phyloP scores from a whole-genome alignment of 805 yeast genomes.

The Gaillardinia entomophila region DNA sequence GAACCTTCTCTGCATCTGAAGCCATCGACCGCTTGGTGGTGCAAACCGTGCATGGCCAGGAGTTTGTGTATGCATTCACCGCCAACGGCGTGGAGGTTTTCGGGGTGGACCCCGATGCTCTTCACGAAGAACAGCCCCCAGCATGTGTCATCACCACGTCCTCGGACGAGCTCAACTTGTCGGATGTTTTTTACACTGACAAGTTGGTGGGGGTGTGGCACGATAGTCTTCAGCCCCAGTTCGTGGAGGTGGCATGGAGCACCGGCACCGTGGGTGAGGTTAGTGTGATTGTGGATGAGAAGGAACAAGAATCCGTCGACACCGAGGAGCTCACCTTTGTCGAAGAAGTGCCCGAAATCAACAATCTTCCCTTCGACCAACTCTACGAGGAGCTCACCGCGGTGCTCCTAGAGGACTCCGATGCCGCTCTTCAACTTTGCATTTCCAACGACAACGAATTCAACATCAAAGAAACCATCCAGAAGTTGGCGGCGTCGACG shows the following conservation, averaged over 20 bases:
- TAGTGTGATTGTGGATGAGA: slow-evolving; percentile 4
- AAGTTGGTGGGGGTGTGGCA: slow-evolving; percentile 36
- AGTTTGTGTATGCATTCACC: slow-evolving; percentile 15
- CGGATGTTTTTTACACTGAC: slow-evolving; percentile 23
- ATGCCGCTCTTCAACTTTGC: slow-evolving; percentile 19
- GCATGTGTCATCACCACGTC: slow-evolving; percentile 10
- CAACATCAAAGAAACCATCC: slow-evolving; percentile 24
- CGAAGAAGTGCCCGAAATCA: slow-evolving; percentile 14
- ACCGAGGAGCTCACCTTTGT: slow-evolving; percentile 10
- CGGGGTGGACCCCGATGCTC: slow-evolving; percentile 6
- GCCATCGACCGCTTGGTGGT: not conserved
- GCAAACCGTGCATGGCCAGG: slow-evolving; percentile 14
- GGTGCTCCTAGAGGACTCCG: slow-evolving; percentile 6
- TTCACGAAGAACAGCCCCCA: slow-evolving; percentile 3
- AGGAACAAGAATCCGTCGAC: slow-evolving; percentile 22
- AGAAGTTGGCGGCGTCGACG: slow-evolving; percentile 25
- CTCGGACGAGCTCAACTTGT: slow-evolving; percentile 8
- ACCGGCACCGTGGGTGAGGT: slow-evolving; percentile 6
- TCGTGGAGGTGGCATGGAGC: slow-evolving; percentile 11
- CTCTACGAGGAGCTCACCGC: slow-evolving; percentile 12
- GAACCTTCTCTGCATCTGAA: slow-evolving; percentile 27
- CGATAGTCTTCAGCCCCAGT: slow-evolving; percentile 23
- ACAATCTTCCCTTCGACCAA: slow-evolving; percentile 17
- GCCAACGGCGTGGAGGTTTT: slow-evolving; percentile 28
- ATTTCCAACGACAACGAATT: slow-evolving; percentile 22